Evolutionary conservation across 192 early-diverging fungal genomes (phyloP).

Genomic region (Physocladia obscura): DNA sequence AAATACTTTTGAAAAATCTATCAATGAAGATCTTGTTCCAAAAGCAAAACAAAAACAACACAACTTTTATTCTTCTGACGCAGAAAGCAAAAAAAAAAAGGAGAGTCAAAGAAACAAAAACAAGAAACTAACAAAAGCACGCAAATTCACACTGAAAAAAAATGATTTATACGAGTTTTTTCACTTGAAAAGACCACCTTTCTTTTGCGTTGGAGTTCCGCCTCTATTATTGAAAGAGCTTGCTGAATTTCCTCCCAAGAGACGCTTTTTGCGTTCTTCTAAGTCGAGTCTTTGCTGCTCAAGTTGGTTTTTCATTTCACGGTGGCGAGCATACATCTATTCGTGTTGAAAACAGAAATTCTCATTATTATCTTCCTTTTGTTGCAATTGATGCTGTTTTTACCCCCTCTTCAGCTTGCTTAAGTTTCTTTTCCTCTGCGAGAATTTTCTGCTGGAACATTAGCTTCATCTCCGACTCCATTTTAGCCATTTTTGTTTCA

Average conservation of each 20-base stretch:
- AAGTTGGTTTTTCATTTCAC: slow-evolving; percentile 96
- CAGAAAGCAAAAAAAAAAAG: not conserved
- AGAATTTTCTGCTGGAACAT: slow-evolving; percentile 99
- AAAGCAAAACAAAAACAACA: too few relatives aligned
- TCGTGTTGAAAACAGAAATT: too few relatives aligned
- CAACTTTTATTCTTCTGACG: not conserved
- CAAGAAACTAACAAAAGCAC: not conserved
- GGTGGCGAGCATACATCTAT: slow-evolving; percentile 89
- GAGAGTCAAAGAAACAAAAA: not conserved
- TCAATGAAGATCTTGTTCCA: too few relatives aligned
- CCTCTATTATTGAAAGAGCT: not conserved
- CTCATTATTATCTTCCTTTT: too few relatives aligned
- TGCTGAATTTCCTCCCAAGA: slow-evolving; percentile 66
- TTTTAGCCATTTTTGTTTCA: slow-evolving; percentile 93
- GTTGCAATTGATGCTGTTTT: slow-evolving; percentile 1
- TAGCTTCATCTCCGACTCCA: slow-evolving; percentile 98
- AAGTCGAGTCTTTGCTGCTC: slow-evolving; percentile 91
- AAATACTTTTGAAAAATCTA: too few relatives aligned
- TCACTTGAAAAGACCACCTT: slow-evolving; percentile 64
- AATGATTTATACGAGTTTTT: too few relatives aligned
- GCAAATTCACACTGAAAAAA: not conserved
- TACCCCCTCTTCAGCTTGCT: slow-evolving; percentile 91
- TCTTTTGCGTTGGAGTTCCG: slow-evolving; percentile 67
- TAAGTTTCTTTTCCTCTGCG: slow-evolving; percentile 97
- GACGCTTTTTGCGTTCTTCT: slow-evolving; percentile 91